phyloP scores from a whole-genome alignment of 768 basidiomycete genomes.

The Russula sp. region DNA sequence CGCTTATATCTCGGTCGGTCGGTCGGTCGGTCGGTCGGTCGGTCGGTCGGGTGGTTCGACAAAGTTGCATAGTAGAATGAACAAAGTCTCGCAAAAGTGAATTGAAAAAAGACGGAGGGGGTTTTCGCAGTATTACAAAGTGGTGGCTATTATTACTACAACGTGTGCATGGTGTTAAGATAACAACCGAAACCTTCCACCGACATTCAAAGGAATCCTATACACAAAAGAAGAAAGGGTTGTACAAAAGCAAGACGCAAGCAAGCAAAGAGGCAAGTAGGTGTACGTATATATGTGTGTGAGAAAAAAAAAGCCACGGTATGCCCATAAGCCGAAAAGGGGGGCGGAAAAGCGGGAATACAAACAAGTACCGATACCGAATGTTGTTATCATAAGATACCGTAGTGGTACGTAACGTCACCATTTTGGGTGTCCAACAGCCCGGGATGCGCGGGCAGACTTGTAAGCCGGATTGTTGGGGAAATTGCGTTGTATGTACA shows the following conservation, averaged over 20 bases:
- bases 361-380: conserved; percentile 1
- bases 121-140: too few relatives aligned
- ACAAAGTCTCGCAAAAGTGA: too few relatives aligned
- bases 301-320: background rate
- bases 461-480: conserved; percentile 1
- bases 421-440: background rate
- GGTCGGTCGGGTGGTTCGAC: background rate
- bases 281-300: too few relatives aligned
- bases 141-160: too few relatives aligned
- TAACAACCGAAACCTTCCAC: too few relatives aligned
- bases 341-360: background rate
- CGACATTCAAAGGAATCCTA: background rate
- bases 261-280: background rate
- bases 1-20: background rate
- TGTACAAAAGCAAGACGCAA: background rate
- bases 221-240: background rate
- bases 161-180: too few relatives aligned
- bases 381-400: background rate
- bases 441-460: conserved; percentile 11
- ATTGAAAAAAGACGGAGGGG: background rate
- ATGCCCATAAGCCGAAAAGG: background rate
- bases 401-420: background rate
- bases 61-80: too few relatives aligned
- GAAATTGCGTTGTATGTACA: background rate
- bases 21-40: background rate